phyloP scores from a whole-genome alignment of 345 rosid species.

The Corymbia maculata region DNA sequence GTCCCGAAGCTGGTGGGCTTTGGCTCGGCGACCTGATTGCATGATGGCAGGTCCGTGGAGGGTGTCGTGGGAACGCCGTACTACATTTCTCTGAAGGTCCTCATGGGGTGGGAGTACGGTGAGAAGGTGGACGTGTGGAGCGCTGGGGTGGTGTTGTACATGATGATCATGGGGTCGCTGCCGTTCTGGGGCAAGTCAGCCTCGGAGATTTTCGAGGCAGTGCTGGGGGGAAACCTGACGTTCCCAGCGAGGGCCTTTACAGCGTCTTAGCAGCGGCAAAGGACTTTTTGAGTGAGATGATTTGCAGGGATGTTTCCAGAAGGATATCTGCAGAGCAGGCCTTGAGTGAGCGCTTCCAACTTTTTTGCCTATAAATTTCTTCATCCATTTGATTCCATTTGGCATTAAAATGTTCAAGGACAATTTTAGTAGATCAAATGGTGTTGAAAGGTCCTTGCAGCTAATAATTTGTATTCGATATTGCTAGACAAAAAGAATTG shows the following conservation, averaged over 20 bases:
- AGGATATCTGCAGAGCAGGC: conserved; percentile 78
- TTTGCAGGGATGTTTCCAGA: conserved; percentile 57
- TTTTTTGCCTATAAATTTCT: not conserved
- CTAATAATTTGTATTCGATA: too few species aligned
- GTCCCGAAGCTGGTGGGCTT: too few species aligned
- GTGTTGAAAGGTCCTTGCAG: too few species aligned
- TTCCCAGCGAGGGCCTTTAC: conserved; percentile 47
- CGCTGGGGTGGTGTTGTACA: not conserved
- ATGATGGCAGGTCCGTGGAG: too few species aligned
- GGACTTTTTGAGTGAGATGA: conserved; percentile 73
- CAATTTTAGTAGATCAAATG: too few species aligned
- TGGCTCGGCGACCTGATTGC: too few species aligned
- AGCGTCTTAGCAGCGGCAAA: conserved; percentile 44
- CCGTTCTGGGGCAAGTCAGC: not conserved
- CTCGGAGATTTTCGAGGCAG: conserved; percentile 50
- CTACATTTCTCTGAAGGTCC: too few species aligned
- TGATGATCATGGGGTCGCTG: not conserved
- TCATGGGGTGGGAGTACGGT: not conserved
- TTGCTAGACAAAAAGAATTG: too few species aligned
- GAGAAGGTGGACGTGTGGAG: not conserved
- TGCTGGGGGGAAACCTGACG: conserved; percentile 58
- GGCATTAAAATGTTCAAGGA: too few species aligned
- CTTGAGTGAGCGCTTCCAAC: not conserved
- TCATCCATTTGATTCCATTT: not conserved
- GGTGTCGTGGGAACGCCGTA: too few species aligned